A percentile compares a stretch with the other conserved stretches of the same genome.
phyloP scores from a whole-genome alignment of 2,329 filamentous ascomycete species.

The Parafenestella ontariensis region DNA sequence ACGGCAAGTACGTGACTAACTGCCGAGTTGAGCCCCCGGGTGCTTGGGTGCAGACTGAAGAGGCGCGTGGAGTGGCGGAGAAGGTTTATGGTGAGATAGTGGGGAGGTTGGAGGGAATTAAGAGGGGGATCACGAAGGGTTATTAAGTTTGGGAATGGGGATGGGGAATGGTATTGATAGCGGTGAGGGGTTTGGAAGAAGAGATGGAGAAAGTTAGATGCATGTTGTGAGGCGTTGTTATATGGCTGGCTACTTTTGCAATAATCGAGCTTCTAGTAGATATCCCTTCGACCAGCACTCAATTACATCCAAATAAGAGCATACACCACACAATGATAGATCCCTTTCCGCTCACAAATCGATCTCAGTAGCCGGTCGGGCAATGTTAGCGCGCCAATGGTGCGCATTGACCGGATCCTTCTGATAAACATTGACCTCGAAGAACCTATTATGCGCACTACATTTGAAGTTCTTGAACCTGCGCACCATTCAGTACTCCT shows the following conservation, averaged over 20 bases:
- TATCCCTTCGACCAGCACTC: neutral
- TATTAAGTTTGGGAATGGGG: neutral
- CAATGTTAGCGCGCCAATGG: slow-evolving; percentile 55
- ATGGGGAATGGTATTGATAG: no score
- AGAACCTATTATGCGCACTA: slow-evolving; percentile 54
- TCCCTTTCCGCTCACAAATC: slow-evolving; percentile 27
- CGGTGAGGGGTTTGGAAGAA: no score
- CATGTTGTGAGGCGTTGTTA: no score
- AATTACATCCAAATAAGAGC: neutral
- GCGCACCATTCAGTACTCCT: slow-evolving; percentile 1
- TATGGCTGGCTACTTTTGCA: no score
- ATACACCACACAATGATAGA: neutral
- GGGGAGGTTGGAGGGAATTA: slow-evolving; percentile 49
- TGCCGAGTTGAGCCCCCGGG: slow-evolving; percentile 37
- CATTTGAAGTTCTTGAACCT: slow-evolving; percentile 60
- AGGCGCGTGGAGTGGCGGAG: slow-evolving; percentile 46
- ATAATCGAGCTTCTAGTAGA: no score
- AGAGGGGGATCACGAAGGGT: slow-evolving; percentile 32
- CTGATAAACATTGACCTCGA: slow-evolving; percentile 59
- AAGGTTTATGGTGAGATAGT: slow-evolving; percentile 52
- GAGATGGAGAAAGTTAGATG: no score
- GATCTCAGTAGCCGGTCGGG: slow-evolving; percentile 51
- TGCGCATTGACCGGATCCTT: slow-evolving; percentile 56
- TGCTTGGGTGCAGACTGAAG: slow-evolving; percentile 44
- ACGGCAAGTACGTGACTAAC: slow-evolving; percentile 53